A percentile compares a stretch with the other conserved stretches of the same genome.
phyloP scores from a whole-genome alignment of 306 rosid genomes.

The Quercus rubra region DNA sequence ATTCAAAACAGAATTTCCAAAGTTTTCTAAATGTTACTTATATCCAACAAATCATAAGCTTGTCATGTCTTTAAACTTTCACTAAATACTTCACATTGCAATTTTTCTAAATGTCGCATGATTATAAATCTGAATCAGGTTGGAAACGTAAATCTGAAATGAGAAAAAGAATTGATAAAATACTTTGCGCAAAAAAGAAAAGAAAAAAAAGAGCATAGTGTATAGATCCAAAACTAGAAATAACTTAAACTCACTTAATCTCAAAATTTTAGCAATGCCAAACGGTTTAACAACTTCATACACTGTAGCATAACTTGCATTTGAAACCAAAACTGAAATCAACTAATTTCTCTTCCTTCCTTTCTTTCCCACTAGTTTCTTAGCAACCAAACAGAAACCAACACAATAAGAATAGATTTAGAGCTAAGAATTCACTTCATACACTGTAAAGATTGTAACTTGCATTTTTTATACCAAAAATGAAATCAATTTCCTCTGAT shows the following conservation, averaged over 20 bases:
- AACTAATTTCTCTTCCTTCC: neutral
- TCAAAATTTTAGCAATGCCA: no score
- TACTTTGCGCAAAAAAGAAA: neutral
- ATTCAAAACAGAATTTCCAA: constrained; percentile 16
- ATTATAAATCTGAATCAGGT: neutral
- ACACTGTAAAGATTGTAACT: no score
- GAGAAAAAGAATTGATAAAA: neutral
- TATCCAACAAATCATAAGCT: neutral
- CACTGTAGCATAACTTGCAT: neutral
- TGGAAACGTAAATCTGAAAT: neutral
- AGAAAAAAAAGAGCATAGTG: no score
- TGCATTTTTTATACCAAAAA: no score
- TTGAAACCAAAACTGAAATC: neutral
- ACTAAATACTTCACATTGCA: neutral
- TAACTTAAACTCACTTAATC: neutral
- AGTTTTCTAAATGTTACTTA: constrained; percentile 8
- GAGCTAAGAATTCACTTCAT: no score
- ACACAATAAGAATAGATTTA: neutral
- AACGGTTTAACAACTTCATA: neutral
- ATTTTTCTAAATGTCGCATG: neutral
- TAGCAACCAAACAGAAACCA: neutral
- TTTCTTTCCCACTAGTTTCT: neutral
- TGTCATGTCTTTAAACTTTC: neutral
- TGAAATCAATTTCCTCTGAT: neutral
- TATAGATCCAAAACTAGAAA: neutral